Evolutionary conservation across 2,329 filamentous ascomycete species (phyloP).

Genomic region (Emmonsia crescens): DNA sequence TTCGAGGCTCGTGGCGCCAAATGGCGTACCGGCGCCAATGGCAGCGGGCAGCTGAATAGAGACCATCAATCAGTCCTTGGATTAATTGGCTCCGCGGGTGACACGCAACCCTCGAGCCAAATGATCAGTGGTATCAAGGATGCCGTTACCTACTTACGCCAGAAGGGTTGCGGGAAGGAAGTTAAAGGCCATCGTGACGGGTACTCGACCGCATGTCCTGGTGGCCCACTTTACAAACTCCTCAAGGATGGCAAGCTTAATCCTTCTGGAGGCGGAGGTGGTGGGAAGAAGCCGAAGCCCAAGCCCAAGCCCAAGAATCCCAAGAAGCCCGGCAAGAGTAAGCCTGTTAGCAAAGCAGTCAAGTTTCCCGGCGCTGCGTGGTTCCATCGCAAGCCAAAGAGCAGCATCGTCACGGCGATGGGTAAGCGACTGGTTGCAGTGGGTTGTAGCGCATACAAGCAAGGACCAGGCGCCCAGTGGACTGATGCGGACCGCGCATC

Average conservation of each 20-base stretch:
- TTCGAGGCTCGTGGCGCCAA: slow-evolving; percentile 2
- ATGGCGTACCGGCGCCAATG: slow-evolving; percentile 4
- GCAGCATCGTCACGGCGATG: slow-evolving; percentile 4
- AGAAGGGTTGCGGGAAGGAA: slow-evolving; percentile 1
- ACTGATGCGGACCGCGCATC: slow-evolving; percentile 4
- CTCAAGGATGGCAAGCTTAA: slow-evolving; percentile 4
- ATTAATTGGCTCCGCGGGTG: neutral
- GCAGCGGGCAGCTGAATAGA: neutral
- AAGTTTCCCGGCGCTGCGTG: slow-evolving; percentile 1
- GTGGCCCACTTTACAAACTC: slow-evolving; percentile 4
- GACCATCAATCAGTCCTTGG: slow-evolving; percentile 4
- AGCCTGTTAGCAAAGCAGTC: neutral
- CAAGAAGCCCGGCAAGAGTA: neutral
- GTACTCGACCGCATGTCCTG: slow-evolving; percentile 4
- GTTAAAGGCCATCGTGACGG: slow-evolving; percentile 5
- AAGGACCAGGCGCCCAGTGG: slow-evolving; percentile 2
- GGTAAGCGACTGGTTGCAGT: slow-evolving; percentile 4
- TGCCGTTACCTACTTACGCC: slow-evolving; percentile 4
- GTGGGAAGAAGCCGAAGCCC: neutral
- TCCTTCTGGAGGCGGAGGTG: neutral
- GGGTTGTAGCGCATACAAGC: slow-evolving; percentile 3
- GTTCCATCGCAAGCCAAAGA: slow-evolving; percentile 1
- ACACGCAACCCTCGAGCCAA: neutral
- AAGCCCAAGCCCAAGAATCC: neutral
- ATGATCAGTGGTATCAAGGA: slow-evolving; percentile 6